Percentiles rank a stretch among this genome's conserved stretches.
Evolutionary conservation across 768 basidiomycete species (phyloP).

Genomic region (Suillus spraguei): DNA sequence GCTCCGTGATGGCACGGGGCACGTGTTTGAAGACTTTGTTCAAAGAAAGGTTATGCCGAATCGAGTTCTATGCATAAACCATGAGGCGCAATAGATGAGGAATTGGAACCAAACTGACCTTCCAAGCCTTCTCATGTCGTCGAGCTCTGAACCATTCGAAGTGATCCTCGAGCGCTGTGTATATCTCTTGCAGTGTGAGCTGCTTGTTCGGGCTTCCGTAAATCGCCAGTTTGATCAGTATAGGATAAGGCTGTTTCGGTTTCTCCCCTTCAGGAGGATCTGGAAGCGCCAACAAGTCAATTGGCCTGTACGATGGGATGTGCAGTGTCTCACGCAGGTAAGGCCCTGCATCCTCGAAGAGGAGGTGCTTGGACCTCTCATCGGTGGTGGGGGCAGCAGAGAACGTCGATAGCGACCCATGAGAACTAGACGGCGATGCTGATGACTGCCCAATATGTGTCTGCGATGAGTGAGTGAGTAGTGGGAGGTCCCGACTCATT

Average conservation of each 20-base stretch:
- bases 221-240: slow-evolving; percentile 65
- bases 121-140: slow-evolving; percentile 53
- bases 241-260: slow-evolving; percentile 46
- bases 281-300: slow-evolving; percentile 42
- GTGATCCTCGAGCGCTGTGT: slow-evolving; percentile 51
- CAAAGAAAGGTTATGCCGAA: slow-evolving; percentile 54
- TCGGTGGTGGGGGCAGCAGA: slow-evolving; percentile 5
- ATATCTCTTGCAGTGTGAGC: slow-evolving; percentile 68
- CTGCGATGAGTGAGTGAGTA: slow-evolving; percentile 14
- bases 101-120: slow-evolving; percentile 45
- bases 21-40: slow-evolving; percentile 59
- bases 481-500: neutral
- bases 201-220: slow-evolving; percentile 55
- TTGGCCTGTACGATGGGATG: slow-evolving; percentile 28
- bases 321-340: slow-evolving; percentile 46
- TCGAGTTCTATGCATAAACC: slow-evolving; percentile 42
- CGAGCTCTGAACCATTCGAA: slow-evolving; percentile 57
- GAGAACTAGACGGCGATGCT: slow-evolving; percentile 18
- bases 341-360: slow-evolving; percentile 41
- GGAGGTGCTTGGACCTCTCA: slow-evolving; percentile 7
- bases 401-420: slow-evolving; percentile 17
- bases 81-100: neutral
- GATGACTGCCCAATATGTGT: slow-evolving; percentile 17
- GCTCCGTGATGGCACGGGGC: slow-evolving; percentile 63
- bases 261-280: slow-evolving; percentile 42